These are phyloP conservation scores for Nasturtium officinale DNA, from an alignment of 345 rosid genomes.

Conservation along the genomic window DNA sequence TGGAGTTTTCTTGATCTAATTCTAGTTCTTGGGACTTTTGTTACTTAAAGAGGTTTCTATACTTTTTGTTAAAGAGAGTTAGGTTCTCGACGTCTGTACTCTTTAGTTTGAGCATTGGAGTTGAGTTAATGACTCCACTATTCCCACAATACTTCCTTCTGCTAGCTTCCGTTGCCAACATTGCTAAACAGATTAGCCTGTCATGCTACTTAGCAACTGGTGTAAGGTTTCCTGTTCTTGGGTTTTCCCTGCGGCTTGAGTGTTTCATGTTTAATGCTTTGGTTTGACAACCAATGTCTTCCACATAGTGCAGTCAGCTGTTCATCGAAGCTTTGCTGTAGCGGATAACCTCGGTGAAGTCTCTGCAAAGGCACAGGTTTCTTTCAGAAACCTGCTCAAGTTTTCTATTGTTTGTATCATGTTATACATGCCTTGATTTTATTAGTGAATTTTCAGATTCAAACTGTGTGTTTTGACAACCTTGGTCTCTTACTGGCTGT, in stretches of 20 bases:
- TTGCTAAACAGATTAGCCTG: conserved; percentile 92
- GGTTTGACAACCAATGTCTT: background rate
- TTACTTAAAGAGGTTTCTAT: background rate
- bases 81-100: conserved; percentile 79
- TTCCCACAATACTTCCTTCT: conserved; percentile 81
- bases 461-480: conserved; percentile 38
- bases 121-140: conserved; percentile 81
- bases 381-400: background rate
- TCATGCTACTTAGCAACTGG: conserved; percentile 83
- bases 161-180: conserved; percentile 79
- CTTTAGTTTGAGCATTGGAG: conserved; percentile 88
- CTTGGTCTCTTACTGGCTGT: conserved; percentile 41
- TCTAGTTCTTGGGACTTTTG: background rate
- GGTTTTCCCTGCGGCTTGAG: background rate
- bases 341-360: conserved; percentile 95
- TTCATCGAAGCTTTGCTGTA: conserved; percentile 91
- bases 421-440: background rate
- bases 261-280: background rate
- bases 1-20: background rate
- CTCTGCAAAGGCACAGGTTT: conserved; percentile 90
- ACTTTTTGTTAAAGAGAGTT: conserved; percentile 62
- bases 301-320: conserved; percentile 56
- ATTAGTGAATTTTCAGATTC: conserved; percentile 13
- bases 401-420: background rate
- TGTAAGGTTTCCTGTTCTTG: conserved; percentile 55